A percentile compares a stretch with the other conserved stretches of the same genome.
These are phyloP conservation scores for Ceratobasidium sp. DNA, from an alignment of 1,284 basidiomycete species.

Conservation along the genomic window DNA sequence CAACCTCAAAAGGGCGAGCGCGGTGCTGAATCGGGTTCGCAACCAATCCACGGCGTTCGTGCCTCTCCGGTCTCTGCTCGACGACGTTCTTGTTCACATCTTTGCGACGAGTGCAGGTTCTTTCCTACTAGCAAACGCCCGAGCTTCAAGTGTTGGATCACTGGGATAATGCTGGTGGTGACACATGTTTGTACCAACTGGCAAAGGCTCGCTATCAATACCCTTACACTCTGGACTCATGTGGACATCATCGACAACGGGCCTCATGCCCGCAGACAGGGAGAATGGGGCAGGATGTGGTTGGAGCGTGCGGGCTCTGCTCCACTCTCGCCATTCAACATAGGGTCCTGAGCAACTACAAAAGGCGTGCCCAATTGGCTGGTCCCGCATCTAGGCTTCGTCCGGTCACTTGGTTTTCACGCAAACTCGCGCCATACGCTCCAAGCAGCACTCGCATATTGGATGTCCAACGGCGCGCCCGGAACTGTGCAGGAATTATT, in stretches of 20 bases:
- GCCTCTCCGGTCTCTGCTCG: background rate
- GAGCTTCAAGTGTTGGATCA: background rate
- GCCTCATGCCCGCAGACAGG: background rate
- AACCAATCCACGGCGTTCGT: background rate
- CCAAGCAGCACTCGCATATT: background rate
- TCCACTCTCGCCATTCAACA: background rate
- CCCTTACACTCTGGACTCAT: background rate
- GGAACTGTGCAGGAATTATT: background rate
- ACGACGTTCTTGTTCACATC: background rate
- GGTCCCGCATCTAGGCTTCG: background rate
- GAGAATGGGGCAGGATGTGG: background rate
- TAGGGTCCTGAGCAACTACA: no score
- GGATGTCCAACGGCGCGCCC: background rate
- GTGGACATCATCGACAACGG: background rate
- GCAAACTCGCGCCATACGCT: no score
- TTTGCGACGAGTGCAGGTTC: background rate
- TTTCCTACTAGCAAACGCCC: background rate
- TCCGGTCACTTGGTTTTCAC: background rate
- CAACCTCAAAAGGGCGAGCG: background rate
- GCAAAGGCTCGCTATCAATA: background rate
- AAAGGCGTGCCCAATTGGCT: background rate
- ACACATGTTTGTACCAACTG: conserved; percentile 7
- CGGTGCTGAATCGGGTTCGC: background rate
- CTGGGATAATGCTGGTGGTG: background rate
- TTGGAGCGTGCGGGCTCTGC: background rate